Evolutionary conservation across 345 rosid genomes (phyloP), one percentile per base, ranked within the genome.

Genomic region (Angophora floribunda): DNA sequence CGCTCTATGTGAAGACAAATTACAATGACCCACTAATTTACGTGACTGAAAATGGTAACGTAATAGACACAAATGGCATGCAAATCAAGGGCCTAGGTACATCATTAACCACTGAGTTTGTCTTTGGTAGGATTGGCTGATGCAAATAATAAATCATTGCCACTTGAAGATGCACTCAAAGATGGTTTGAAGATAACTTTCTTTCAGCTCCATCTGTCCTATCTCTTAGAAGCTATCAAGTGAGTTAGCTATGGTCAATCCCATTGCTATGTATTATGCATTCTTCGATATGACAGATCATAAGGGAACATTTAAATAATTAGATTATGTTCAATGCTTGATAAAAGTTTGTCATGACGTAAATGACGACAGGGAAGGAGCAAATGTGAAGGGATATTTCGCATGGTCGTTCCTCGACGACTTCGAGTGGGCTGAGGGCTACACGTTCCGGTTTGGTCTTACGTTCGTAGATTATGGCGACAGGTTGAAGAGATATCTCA

Each of bases 31-130:
- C 95, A 1, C 86, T 88, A 32, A 93, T 94, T 61, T 93, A 93
- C 52, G 89, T 94, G 21, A 92, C 95, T 13, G 96, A 94, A 86
- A 95, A 93, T 79, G 96, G 96, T 95, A 90, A 89, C 3, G 47
- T 70, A 21, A 36, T 17, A 44, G 16, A 45, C 44, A 21, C 28
- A 1, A 17, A 36, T 75, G 22, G 41, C 41, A 36, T 36, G 41
- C 85, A 85, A 51, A 21, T 57, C 30, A 52, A 19, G 41, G 41
- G 44, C 63, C 49, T 47, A 19, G 7, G 41, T 36, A 32, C 1
- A 61, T 51, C 5, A 22, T 36, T n/a, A 13, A 32, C 45, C 32
- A 28, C 6, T 7, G 15, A 32, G 79, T 51, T 3, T 45, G 79
- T 63, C 16, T 47, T 44, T 8, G 28, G 88, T 51, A 88, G 89